Percentiles rank a stretch among this genome's conserved stretches.
These are phyloP conservation scores for Sapria himalayana DNA, from an alignment of 345 rosid genomes.

Conservation along the genomic window DNA sequence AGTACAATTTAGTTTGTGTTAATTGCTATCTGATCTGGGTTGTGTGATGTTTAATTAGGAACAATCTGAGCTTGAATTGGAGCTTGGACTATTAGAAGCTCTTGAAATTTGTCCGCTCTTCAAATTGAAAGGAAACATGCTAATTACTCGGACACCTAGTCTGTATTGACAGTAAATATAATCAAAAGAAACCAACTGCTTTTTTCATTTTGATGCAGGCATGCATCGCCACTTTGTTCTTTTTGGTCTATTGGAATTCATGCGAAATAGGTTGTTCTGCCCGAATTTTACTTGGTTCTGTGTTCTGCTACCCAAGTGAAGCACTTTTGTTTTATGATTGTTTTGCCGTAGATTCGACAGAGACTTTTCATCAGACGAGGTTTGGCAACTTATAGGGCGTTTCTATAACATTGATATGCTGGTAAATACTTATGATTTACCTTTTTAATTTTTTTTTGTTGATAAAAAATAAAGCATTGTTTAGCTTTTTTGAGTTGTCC, in stretches of 20 bases:
- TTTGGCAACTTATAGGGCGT: slow-evolving; percentile 71
- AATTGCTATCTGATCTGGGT: not conserved
- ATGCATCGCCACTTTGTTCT: slow-evolving; percentile 86
- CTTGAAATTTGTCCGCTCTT: slow-evolving; percentile 79
- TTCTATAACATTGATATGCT: slow-evolving; percentile 90
- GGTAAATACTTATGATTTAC: slow-evolving; percentile 17
- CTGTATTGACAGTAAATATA: too few species aligned
- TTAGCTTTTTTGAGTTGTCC: too few species aligned
- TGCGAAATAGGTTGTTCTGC: slow-evolving; percentile 43
- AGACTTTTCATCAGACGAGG: slow-evolving; percentile 74
- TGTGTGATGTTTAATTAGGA: slow-evolving; percentile 27
- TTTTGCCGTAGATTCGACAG: slow-evolving; percentile 48
- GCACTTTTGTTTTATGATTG: not conserved
- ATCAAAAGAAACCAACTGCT: too few species aligned
- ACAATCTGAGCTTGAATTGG: slow-evolving; percentile 88
- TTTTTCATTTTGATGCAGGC: slow-evolving; percentile 41
- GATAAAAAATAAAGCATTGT: too few species aligned
- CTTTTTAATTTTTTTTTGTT: not conserved
- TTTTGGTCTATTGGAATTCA: slow-evolving; percentile 80
- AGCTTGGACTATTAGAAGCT: slow-evolving; percentile 76
- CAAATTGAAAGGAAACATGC: slow-evolving; percentile 70
- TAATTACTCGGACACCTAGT: too few species aligned
- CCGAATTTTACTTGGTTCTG: not conserved
- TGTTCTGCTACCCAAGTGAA: not conserved
- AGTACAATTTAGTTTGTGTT: not conserved